Percentiles rank a stretch among this genome's conserved stretches.
Conservation (phyloP, 192 early-diverging fungal species). For the Ambispora gerdemannii region DNA sequence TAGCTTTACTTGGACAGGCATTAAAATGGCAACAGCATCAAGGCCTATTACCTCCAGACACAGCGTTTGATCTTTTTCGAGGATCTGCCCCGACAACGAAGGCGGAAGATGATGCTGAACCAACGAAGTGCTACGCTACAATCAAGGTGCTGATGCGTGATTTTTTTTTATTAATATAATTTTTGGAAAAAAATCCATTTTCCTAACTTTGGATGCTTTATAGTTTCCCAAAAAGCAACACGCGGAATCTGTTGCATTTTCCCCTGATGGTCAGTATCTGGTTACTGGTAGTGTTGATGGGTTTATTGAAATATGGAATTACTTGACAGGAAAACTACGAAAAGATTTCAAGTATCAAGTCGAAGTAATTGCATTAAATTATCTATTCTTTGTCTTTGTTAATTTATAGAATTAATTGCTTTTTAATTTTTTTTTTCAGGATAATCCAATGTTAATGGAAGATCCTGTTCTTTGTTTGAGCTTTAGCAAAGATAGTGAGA, state of each 20-base stretch:
- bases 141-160: slow-evolving; percentile 62
- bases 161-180: slow-evolving; percentile 9
- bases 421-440: slow-evolving; percentile 41
- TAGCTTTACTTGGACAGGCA: slow-evolving; percentile 82
- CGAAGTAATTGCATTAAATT: slow-evolving; percentile 51
- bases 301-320: slow-evolving; percentile 96
- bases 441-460: slow-evolving; percentile 92
- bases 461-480: slow-evolving; percentile 70
- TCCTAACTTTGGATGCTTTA: background rate
- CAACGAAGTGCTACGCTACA: slow-evolving; percentile 65
- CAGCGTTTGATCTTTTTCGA: slow-evolving; percentile 77
- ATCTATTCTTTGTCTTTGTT: slow-evolving; percentile 7
- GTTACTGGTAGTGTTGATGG: slow-evolving; percentile 91
- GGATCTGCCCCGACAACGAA: slow-evolving; percentile 61
- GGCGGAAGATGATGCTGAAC: slow-evolving; percentile 71
- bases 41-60: slow-evolving; percentile 67
- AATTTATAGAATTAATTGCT: background rate
- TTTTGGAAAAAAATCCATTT: background rate
- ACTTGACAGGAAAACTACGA: slow-evolving; percentile 84
- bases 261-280: slow-evolving; percentile 76
- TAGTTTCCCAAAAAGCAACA: slow-evolving; percentile 89
- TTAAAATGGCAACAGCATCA: slow-evolving; percentile 88
- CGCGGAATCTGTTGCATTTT: slow-evolving; percentile 74
- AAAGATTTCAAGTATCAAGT: slow-evolving; percentile 89
- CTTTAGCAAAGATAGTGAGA: slow-evolving; percentile 76